Percentiles rank a stretch among this genome's conserved stretches.
Conservation (phyloP, 2,329 filamentous ascomycete genomes). For the Myriangium duriaei region DNA sequence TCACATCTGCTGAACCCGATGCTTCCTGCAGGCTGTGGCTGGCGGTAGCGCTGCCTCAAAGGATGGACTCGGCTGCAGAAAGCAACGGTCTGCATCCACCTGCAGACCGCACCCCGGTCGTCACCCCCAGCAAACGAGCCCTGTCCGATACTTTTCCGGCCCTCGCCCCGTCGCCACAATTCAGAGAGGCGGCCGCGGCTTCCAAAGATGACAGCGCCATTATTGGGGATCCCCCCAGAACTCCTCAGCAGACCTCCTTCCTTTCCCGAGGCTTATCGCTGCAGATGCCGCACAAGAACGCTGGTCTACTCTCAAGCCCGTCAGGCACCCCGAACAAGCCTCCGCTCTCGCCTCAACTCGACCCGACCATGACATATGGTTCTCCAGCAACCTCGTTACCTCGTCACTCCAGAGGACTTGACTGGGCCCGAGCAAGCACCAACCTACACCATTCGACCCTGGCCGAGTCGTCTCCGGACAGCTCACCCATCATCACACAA, state of each 20-base stretch:
- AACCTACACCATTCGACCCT: conserved; percentile 92
- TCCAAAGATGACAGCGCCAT: conserved; percentile 35
- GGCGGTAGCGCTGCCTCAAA: too few relatives aligned
- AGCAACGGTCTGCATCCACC: conserved; percentile 3
- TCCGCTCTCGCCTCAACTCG: conserved; percentile 72
- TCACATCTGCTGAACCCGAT: too few relatives aligned
- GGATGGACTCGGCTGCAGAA: conserved; percentile 7
- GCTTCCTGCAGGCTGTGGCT: too few relatives aligned
- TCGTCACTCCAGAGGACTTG: conserved; percentile 74
- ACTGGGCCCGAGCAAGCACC: conserved; percentile 86
- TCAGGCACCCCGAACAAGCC: conserved; percentile 40
- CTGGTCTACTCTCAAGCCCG: conserved; percentile 30
- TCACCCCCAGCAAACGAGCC: conserved; percentile 6
- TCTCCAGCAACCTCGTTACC: conserved; percentile 81
- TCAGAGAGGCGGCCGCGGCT: conserved; percentile 25
- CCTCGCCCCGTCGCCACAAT: conserved; percentile 34
- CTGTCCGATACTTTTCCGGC: conserved; percentile 3
- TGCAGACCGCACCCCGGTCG: conserved; percentile 2
- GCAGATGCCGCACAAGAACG: conserved; percentile 51
- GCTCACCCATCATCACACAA: conserved; percentile 71
- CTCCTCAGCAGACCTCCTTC: conserved; percentile 57
- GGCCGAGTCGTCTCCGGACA: conserved; percentile 80
- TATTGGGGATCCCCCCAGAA: conserved; percentile 32
- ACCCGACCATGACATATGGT: conserved; percentile 71
- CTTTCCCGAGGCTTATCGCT: conserved; percentile 53